Base-by-base conservation (phyloP, 2,329 filamentous ascomycete species). In the Periconia macrospinosa region DNA sequence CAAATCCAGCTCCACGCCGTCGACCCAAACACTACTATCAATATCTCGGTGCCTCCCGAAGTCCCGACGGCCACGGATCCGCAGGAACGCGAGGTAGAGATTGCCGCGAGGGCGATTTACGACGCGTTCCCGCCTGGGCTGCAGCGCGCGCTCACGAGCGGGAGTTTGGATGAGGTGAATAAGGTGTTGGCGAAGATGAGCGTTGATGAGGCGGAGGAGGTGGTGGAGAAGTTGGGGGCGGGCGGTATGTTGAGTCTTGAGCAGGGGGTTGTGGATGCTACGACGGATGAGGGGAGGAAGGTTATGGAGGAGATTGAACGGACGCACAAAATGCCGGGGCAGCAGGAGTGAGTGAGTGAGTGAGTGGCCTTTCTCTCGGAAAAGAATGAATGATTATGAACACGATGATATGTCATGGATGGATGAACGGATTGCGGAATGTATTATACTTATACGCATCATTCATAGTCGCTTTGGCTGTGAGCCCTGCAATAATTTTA, bases 1-100 rank as follows among this genome's bases (percentile, higher is more conserved):
- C 93, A 97, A 75, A 99, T 99, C 63, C 95, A 99, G 76, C 83
- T 99, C 45, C 94, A 99, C 71, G 93, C 94, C 14, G 92, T 99
- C 11, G 92, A 97, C 73, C 93, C 93, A 0, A 89, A 89, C 45
- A 97, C 93, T 2, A 88, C 90, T 56, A 97, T 99, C 72, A 90
- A 90, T 70, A 97, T 97, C 74, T 84, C 78, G 50, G 88, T 96
- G 40, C 93, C 94, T 13, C 80, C 88, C 0, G 80, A 81, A 40
- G 81, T 85, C 8, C 60, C 70, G 0, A 59, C 59, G 0, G 54
- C 69, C 0, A 55, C 56, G 0, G 67, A 70, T 8, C 66, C 70
- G 20, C 89, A 86, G 63, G 81, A 92, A 49, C 82, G 84, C 1
- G 77, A 77, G 8, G 79, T 82, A 37, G 86, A 83, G 49, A 82